Evolutionary conservation across 495 filamentous ascomycete species (phyloP).

Genomic region (Glutinoglossum americanum): DNA sequence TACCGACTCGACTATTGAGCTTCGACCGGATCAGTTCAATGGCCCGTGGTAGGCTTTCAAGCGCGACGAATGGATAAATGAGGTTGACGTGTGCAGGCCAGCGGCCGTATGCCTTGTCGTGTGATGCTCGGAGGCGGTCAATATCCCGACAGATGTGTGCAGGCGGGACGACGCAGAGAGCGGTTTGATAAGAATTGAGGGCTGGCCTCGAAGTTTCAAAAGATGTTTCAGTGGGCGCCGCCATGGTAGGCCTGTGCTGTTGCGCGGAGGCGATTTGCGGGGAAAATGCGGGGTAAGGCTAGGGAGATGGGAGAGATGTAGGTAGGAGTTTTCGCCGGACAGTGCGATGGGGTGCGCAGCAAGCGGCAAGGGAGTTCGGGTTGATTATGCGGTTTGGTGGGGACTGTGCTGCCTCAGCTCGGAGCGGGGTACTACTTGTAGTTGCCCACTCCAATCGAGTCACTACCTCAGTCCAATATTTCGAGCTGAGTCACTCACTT

Average conservation of each 20-base stretch:
- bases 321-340: too few species aligned
- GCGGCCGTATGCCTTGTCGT: conserved; percentile 31
- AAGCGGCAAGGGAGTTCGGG: too few species aligned
- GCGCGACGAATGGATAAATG: conserved; percentile 33
- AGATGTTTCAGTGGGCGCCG: neutral
- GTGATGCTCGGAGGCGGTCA: conserved; percentile 26
- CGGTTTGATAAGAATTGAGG: conserved; percentile 22
- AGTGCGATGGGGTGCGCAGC: too few species aligned
- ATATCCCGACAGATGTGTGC: conserved; percentile 18
- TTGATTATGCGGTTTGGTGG: too few species aligned
- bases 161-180: conserved; percentile 29
- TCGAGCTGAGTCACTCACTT: too few species aligned
- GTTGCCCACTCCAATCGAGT: too few species aligned
- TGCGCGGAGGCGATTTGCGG: too few species aligned
- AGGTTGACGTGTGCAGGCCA: conserved; percentile 42
- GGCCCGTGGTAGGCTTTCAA: conserved; percentile 15
- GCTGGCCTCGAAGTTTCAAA: neutral
- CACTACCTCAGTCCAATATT: too few species aligned
- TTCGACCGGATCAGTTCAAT: conserved; percentile 8
- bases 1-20: neutral
- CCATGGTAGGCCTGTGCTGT: conserved; percentile 2
- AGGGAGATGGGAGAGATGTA: too few species aligned
- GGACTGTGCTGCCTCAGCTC: too few species aligned
- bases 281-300: too few species aligned
- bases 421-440: too few species aligned